Conservation (phyloP, 345 rosid species). For the Hibiscus syriacus region DNA sequence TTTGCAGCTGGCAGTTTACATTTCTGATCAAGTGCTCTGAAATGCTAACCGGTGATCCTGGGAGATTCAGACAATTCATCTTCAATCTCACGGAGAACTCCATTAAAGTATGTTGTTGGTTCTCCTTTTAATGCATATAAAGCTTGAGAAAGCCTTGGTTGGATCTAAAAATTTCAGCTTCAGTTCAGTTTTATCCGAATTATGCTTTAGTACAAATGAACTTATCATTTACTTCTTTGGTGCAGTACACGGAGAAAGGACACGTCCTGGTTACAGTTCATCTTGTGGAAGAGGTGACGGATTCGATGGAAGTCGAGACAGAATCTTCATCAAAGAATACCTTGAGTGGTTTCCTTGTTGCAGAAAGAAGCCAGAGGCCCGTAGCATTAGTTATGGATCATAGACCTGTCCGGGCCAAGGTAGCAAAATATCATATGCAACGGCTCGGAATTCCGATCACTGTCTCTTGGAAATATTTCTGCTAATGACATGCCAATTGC, state of each 20-base stretch:
- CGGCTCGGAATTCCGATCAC: constrained; percentile 78
- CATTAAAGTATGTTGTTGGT: constrained; percentile 53
- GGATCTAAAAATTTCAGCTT: too few species aligned
- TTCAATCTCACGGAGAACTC: constrained; percentile 93
- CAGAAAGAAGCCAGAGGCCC: too few species aligned
- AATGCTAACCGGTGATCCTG: constrained; percentile 76
- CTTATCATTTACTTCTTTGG: constrained; percentile 9
- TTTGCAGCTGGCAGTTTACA: constrained; percentile 70
- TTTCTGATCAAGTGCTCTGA: constrained; percentile 73
- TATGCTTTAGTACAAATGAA: background rate
- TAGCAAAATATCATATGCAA: constrained; percentile 71
- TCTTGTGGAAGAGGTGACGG: too few species aligned
- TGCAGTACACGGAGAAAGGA: constrained; percentile 84
- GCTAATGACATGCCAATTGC: background rate
- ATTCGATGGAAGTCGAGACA: too few species aligned
- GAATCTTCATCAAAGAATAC: too few species aligned
- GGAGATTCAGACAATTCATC: constrained; percentile 76
- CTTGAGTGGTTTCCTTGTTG: too few species aligned
- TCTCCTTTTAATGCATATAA: background rate
- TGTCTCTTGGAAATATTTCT: too few species aligned
- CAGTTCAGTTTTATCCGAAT: background rate
- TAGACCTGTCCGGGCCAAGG: constrained; percentile 59
- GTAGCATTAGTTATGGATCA: constrained; percentile 50
- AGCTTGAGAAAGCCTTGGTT: too few species aligned
- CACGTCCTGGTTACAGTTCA: constrained; percentile 39